Conservation (phyloP, 2,329 filamentous ascomycete species). For the Pseudocercospora musae region DNA sequence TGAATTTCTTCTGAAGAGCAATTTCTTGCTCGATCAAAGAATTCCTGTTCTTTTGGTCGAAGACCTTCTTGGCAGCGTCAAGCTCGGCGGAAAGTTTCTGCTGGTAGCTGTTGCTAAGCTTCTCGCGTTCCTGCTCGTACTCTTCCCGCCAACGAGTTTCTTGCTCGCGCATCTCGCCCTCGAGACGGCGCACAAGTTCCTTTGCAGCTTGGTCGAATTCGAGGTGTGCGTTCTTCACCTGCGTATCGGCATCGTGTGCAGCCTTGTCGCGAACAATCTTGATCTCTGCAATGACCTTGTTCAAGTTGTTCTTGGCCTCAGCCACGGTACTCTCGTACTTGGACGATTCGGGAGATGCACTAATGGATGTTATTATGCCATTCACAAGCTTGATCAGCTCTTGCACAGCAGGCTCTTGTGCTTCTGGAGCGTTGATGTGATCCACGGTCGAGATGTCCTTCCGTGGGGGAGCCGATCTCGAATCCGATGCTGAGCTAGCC, state of each 20-base stretch:
- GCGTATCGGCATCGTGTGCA: slow-evolving; percentile 67
- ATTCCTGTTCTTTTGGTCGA: slow-evolving; percentile 80
- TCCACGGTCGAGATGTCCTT: slow-evolving; percentile 64
- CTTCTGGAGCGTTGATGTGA: slow-evolving; percentile 69
- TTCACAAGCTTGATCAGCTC: slow-evolving; percentile 94
- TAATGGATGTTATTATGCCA: slow-evolving; percentile 89
- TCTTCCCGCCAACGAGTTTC: slow-evolving; percentile 81
- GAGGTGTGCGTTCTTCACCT: slow-evolving; percentile 66
- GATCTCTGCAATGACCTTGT: slow-evolving; percentile 76
- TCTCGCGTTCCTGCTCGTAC: slow-evolving; percentile 82
- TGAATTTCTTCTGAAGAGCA: slow-evolving; percentile 79
- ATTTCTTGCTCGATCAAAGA: slow-evolving; percentile 87
- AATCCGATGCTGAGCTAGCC: slow-evolving; percentile 14
- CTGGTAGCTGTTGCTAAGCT: slow-evolving; percentile 73
- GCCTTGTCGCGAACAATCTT: slow-evolving; percentile 66
- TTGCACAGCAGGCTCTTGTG: slow-evolving; percentile 82
- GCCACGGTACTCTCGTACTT: slow-evolving; percentile 75
- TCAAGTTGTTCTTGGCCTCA: slow-evolving; percentile 81
- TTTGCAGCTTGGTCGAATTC: slow-evolving; percentile 85
- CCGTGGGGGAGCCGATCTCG: slow-evolving; percentile 40
- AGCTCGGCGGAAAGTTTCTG: slow-evolving; percentile 75
- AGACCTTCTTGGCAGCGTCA: slow-evolving; percentile 72
- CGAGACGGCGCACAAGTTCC: slow-evolving; percentile 83
- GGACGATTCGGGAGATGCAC: slow-evolving; percentile 73
- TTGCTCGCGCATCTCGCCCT: slow-evolving; percentile 75